phyloP scores from a whole-genome alignment of 345 rosid genomes.

The Alliaria petiolata region DNA sequence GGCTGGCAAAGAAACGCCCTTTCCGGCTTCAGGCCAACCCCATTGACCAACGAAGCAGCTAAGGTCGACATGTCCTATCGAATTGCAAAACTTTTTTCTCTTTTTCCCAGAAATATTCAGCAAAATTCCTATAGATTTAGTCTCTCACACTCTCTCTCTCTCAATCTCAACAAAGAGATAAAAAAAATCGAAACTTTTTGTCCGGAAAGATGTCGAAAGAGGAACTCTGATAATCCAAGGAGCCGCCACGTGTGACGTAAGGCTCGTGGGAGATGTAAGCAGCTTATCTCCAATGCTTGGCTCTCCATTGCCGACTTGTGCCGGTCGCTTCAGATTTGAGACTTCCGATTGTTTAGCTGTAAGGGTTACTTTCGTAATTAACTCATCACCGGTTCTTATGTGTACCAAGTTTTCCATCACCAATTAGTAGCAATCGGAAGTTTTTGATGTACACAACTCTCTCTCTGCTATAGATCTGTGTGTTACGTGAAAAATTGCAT shows the following conservation, averaged over 20 bases:
- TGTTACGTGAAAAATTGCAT: too few species aligned
- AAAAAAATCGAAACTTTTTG: background rate
- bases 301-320: constrained; percentile 25
- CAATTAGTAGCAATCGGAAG: background rate
- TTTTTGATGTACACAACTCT: too few species aligned
- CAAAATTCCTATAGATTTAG: background rate
- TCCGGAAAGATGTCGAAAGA: background rate
- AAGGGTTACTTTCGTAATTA: constrained; percentile 7
- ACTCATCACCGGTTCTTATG: background rate
- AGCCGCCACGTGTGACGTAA: constrained; percentile 13
- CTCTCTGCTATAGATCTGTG: too few species aligned
- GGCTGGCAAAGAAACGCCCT: constrained; percentile 15
- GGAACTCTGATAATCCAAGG: background rate
- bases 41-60: constrained; percentile 56
- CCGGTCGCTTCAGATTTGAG: background rate
- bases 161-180: background rate
- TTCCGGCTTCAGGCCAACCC: constrained; percentile 47
- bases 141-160: background rate
- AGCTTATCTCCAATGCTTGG: constrained; percentile 32
- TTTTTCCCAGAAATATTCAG: background rate
- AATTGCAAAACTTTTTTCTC: background rate
- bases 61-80: constrained; percentile 18
- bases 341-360: background rate
- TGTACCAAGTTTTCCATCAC: background rate
- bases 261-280: constrained; percentile 19